Evolutionary conservation across 768 basidiomycete species (phyloP).

Genomic region (Phaeotremella fagi): DNA sequence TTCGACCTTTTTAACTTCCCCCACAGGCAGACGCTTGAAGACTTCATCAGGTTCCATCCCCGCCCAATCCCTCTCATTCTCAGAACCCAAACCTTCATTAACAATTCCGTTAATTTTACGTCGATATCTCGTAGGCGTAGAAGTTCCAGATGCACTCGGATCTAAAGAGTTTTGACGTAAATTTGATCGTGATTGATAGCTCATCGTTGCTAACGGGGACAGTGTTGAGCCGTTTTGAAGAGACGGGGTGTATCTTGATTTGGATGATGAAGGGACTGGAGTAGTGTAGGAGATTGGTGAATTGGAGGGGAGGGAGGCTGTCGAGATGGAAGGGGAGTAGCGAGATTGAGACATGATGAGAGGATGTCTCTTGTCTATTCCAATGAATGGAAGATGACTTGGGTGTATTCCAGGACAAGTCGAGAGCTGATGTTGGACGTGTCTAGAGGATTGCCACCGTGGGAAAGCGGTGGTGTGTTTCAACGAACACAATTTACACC

Average conservation of each 20-base stretch:
- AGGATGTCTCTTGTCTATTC: neutral
- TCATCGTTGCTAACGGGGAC: too few species aligned
- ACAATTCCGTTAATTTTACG: neutral
- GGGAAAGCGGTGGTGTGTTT: slow-evolving; percentile 15
- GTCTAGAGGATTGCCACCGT: slow-evolving; percentile 9
- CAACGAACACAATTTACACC: slow-evolving; percentile 1
- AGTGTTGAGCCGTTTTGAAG: slow-evolving; percentile 2
- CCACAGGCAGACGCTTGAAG: slow-evolving; percentile 38
- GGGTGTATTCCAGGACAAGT: too few species aligned
- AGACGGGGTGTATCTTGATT: neutral
- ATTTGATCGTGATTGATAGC: too few species aligned
- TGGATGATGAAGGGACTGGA: too few species aligned
- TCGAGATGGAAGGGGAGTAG: slow-evolving; percentile 1
- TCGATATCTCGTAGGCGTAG: slow-evolving; percentile 1
- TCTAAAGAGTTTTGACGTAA: neutral
- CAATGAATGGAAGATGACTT: too few species aligned
- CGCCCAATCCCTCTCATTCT: slow-evolving; percentile 37
- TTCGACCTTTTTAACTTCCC: slow-evolving; percentile 45
- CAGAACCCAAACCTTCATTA: neutral
- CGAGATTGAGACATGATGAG: slow-evolving; percentile 2
- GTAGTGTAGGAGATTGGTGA: too few species aligned
- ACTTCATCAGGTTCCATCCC: slow-evolving; percentile 47
- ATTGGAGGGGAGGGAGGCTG: neutral
- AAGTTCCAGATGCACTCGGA: neutral
- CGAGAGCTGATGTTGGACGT: too few species aligned